Percentiles rank a stretch among this genome's conserved stretches.
Evolutionary conservation across 352 stramenopile species (phyloP).

Genomic region (Globisporangium barbulae): DNA sequence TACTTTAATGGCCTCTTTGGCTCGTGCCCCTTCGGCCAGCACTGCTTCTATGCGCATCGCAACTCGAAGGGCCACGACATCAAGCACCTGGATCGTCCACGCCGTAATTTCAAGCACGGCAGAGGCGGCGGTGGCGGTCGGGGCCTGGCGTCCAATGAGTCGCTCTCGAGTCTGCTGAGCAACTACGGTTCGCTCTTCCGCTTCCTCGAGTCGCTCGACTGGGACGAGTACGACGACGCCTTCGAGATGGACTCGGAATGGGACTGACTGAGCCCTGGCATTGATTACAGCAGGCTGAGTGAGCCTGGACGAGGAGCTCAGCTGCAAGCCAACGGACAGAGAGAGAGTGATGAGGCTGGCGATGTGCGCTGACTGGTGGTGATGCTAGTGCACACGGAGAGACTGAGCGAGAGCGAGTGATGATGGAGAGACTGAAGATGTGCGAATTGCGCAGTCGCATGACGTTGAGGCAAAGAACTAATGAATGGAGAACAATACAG

Average conservation of each 20-base stretch:
- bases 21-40: constrained; percentile 65
- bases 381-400: background rate
- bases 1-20: constrained; percentile 71
- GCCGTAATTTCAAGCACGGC: constrained; percentile 12
- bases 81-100: constrained; percentile 58
- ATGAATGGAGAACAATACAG: background rate
- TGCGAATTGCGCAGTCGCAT: background rate
- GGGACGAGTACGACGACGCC: constrained; percentile 38
- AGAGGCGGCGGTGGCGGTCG: constrained; percentile 12
- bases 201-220: constrained; percentile 63
- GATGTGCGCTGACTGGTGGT: background rate
- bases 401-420: background rate
- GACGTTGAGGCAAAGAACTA: background rate
- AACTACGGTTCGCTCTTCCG: constrained; percentile 63
- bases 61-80: constrained; percentile 53
- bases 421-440: background rate
- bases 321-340: background rate
- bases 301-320: background rate
- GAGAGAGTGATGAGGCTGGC: background rate
- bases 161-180: constrained; percentile 45
- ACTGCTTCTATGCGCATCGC: constrained; percentile 78
- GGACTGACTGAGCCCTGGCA: background rate
- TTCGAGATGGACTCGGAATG: constrained; percentile 9
- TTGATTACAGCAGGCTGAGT: background rate
- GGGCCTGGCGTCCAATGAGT: constrained; percentile 12